phyloP scores from a whole-genome alignment of 2,329 filamentous ascomycete species.

The Xylaria sp. region DNA sequence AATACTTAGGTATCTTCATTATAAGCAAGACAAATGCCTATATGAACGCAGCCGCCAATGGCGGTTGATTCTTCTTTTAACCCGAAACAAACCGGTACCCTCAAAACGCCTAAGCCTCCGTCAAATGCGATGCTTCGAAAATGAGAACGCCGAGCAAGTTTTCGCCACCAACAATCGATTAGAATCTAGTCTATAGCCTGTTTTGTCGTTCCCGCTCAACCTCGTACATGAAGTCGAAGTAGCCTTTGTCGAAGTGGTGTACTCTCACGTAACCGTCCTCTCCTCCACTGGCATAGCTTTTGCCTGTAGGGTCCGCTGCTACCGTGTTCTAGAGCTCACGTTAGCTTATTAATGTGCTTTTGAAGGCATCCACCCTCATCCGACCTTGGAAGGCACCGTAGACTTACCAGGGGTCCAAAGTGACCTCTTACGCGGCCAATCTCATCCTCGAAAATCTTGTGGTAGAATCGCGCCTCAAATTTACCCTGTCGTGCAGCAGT shows the following conservation, averaged over 20 bases:
- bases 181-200: slow-evolving; percentile 45
- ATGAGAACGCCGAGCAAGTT: slow-evolving; percentile 43
- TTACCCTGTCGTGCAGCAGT: slow-evolving; percentile 95
- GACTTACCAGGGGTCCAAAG: slow-evolving; percentile 81
- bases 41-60: slow-evolving; percentile 31
- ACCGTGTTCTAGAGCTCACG: slow-evolving; percentile 77
- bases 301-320: slow-evolving; percentile 89
- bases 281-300: slow-evolving; percentile 92
- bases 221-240: slow-evolving; percentile 99
- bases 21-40: slow-evolving; percentile 38
- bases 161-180: slow-evolving; percentile 35
- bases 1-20: slow-evolving; percentile 43
- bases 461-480: slow-evolving; percentile 99
- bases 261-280: slow-evolving; percentile 99
- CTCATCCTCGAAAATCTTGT: slow-evolving; percentile 99
- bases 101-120: slow-evolving; percentile 47
- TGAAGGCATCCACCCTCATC: neutral
- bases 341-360: slow-evolving; percentile 16
- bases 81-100: slow-evolving; percentile 42
- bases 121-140: slow-evolving; percentile 47
- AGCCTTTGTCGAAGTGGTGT: slow-evolving; percentile 98
- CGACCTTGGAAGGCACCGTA: neutral
- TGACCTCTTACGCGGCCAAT: slow-evolving; percentile 96
- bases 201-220: slow-evolving; percentile 84
- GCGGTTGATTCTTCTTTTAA: slow-evolving; percentile 35